Base-by-base conservation (phyloP, 768 basidiomycete species). In the Leccinum pellstonianum region DNA sequence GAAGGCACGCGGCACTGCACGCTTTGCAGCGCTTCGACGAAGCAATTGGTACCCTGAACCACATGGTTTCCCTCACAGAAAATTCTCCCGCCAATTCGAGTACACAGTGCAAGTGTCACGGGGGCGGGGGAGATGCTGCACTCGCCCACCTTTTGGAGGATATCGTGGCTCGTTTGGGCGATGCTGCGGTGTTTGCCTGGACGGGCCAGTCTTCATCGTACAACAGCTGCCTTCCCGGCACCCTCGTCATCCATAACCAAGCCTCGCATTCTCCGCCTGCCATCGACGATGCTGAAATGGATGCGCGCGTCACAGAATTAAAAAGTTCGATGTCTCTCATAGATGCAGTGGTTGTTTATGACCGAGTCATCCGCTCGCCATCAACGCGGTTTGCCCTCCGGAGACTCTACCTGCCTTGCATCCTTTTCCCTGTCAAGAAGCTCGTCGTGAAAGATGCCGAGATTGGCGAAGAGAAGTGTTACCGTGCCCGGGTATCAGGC, bases 121-220 rank as follows among this genome's bases (percentile, higher is more conserved):
- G 64, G 27, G 54, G 56, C 1, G 43, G 33, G 33, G 12, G 7
- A 5, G 3, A 35, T 14, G 57, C 47, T 5, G 62, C 62, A 1
- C 14, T 64, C 5, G 64, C 55, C 2, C 64, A 56, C 27, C 57
- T 65, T 1, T 29, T 65, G 41, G 63, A 65, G 1, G 60, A 65
- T 27, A 57, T 65, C 4, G 37, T 62, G 7, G 5, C 35, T 3
- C 57, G 60, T 11, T 54, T 41, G 1, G 57, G 60, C 0, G 63
- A 58, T 0, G 25, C 58, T 19, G 56, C 55, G 0, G 64, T 62
- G 6, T 49, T 65, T 43, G 48, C 21, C n/a, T 65, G 64, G 64
- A 17, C 33, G 4, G 63, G 63, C 9, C 31, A 49, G 19, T 31
- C 63, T 1, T 65, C 63, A 0, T 7, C 31, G 5, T 65, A 65